These are phyloP conservation scores for Yarrowia keelungensis DNA, from an alignment of 805 yeast species.

Conservation along the genomic window DNA sequence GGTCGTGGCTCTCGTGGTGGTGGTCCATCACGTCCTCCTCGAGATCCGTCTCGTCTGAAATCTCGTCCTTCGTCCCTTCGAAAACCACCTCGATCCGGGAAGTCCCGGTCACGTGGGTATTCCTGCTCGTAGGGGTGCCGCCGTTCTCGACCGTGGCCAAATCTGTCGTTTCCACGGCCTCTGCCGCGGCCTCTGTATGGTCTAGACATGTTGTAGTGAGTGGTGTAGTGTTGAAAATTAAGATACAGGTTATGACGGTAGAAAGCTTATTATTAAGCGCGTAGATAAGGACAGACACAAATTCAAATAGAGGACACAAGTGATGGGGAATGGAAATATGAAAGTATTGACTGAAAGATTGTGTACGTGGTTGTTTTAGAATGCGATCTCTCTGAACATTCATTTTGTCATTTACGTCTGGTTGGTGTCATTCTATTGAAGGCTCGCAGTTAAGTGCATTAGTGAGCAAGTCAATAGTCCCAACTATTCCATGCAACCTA, in stretches of 20 bases:
- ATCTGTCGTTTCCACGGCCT: constrained; percentile 36
- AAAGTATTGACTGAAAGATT: no score
- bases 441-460: no score
- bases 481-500: no score
- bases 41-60: constrained; percentile 10
- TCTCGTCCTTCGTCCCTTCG: constrained; percentile 25
- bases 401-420: no score
- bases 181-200: constrained; percentile 38
- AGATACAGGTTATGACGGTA: constrained; percentile 26
- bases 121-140: constrained; percentile 16
- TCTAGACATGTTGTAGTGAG: constrained; percentile 16
- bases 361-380: no score
- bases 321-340: no score
- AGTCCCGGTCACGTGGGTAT: constrained; percentile 13
- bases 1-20: constrained; percentile 11
- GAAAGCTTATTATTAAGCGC: not conserved
- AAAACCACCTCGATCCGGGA: constrained; percentile 3
- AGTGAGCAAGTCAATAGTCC: no score
- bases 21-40: constrained; percentile 4
- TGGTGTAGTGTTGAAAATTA: constrained; percentile 8
- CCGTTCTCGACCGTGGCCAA: constrained; percentile 11
- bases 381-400: no score
- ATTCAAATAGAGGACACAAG: no score
- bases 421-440: no score
- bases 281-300: not conserved